Conservation (phyloP, 106 monocot genomes). For the Acorus gramineus region DNA sequence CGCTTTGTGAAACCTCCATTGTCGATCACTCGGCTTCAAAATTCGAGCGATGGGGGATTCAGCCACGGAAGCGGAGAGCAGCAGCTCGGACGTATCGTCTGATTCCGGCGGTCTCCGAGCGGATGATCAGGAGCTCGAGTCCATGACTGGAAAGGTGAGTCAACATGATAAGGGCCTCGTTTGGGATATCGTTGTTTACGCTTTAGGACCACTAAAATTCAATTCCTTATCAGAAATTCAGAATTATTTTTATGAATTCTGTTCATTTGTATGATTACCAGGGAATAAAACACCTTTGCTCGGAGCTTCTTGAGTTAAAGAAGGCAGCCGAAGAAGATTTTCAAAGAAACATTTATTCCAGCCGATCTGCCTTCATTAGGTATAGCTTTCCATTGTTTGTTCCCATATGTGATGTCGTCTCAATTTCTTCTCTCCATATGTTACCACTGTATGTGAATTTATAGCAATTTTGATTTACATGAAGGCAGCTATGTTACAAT, state of each 20-base stretch:
- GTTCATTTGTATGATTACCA: background rate
- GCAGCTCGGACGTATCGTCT: background rate
- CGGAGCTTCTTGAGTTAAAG: slow-evolving; percentile 45
- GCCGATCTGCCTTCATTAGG: slow-evolving; percentile 28
- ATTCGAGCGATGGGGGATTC: background rate
- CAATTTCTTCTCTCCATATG: too few relatives aligned
- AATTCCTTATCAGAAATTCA: background rate
- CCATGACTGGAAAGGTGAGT: slow-evolving; percentile 25
- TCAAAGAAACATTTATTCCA: slow-evolving; percentile 19
- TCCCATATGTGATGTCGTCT: too few relatives aligned
- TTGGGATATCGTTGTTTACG: background rate
- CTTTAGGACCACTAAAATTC: background rate
- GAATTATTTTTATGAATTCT: background rate
- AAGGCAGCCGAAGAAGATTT: slow-evolving; percentile 36
- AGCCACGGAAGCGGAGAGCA: slow-evolving; percentile 1
- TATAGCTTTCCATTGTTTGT: background rate
- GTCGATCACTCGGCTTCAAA: background rate
- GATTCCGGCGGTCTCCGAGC: slow-evolving; percentile 1
- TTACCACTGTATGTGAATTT: too few relatives aligned
- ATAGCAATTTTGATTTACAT: too few relatives aligned
- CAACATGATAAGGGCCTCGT: background rate
- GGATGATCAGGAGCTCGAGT: slow-evolving; percentile 14
- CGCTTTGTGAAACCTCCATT: background rate
- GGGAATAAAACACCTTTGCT: slow-evolving; percentile 45
- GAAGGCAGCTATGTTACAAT: too few relatives aligned